phyloP scores from a whole-genome alignment of 371 early-diverging fungal genomes.

The Mucor velutinosus region DNA sequence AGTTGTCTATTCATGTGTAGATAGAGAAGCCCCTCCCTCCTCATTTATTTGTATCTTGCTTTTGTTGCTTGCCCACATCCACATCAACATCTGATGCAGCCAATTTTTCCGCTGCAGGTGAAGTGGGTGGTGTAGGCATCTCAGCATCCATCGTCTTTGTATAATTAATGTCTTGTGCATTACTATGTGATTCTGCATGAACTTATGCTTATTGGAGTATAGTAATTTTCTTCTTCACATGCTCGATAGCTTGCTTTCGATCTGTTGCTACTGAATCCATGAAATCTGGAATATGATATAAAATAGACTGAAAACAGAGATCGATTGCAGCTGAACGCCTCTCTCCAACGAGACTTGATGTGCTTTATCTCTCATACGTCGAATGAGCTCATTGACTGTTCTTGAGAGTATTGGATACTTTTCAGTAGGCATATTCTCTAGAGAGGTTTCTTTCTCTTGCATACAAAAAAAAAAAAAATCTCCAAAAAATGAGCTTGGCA shows the following conservation, averaged over 20 bases:
- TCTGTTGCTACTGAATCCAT: conserved; percentile 12
- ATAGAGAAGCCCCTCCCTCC: neutral
- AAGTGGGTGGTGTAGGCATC: conserved; percentile 19
- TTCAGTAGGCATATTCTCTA: conserved; percentile 17
- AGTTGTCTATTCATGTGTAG: neutral
- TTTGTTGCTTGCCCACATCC: neutral
- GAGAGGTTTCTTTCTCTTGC: neutral
- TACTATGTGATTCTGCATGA: neutral
- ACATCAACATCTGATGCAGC: neutral
- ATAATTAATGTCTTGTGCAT: neutral
- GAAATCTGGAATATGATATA: conserved; percentile 15
- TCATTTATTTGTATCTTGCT: neutral
- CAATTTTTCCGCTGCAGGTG: conserved; percentile 17
- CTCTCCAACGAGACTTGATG: neutral
- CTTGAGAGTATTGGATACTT: neutral
- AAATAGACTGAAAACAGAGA: conserved; percentile 11
- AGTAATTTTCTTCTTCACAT: conserved; percentile 11
- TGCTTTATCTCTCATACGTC: conserved; percentile 6
- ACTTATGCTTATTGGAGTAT: neutral
- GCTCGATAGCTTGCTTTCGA: conserved; percentile 27
- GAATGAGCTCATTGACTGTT: conserved; percentile 13
- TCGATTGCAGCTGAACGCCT: conserved; percentile 12
- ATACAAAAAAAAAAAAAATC: conserved; percentile 48
- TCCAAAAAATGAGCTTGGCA: conserved; percentile 58
- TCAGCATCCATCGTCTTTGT: neutral